These are phyloP conservation scores for Mrakia hoshinonis DNA, from an alignment of 768 basidiomycete genomes.

Conservation along the genomic window DNA sequence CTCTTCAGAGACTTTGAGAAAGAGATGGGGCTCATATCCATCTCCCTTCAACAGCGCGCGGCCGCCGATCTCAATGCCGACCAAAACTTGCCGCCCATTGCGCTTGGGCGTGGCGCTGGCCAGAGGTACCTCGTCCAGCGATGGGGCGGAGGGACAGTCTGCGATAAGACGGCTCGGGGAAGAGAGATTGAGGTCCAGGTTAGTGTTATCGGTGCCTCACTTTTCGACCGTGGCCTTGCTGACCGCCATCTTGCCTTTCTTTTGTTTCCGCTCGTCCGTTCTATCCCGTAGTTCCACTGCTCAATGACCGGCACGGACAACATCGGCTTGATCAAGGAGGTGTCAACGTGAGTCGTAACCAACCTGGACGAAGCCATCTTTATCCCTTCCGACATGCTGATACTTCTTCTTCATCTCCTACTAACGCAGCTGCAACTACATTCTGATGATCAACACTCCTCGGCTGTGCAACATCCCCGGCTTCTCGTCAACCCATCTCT, in stretches of 20 bases:
- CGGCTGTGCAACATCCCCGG: conserved; percentile 87
- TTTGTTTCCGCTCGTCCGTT: too few species aligned
- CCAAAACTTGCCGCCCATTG: conserved; percentile 3
- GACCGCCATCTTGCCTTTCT: too few species aligned
- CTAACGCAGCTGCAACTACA: conserved; percentile 55
- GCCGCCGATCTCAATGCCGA: conserved; percentile 7
- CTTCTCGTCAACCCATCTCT: conserved; percentile 67
- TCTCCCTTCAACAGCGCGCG: neutral
- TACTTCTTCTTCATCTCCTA: neutral
- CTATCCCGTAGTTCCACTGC: conserved; percentile 69
- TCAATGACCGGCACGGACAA: conserved; percentile 87
- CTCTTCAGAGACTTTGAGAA: conserved; percentile 32
- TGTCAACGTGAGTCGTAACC: conserved; percentile 60
- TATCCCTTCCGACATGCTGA: neutral
- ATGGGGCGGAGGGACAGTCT: conserved; percentile 82
- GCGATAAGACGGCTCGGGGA: conserved; percentile 79
- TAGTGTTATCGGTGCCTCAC: conserved; percentile 34
- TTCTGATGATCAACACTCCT: conserved; percentile 88
- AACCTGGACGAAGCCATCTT: too few species aligned
- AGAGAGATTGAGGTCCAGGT: conserved; percentile 96
- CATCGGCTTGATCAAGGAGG: conserved; percentile 84
- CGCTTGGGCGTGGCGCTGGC: conserved; percentile 61
- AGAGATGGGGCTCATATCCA: neutral
- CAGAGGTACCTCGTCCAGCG: conserved; percentile 85
- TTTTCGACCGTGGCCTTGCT: neutral